These are phyloP conservation scores for Cinnamomum micranthum DNA, from an alignment of 164 flowering plant species.

Conservation along the genomic window DNA sequence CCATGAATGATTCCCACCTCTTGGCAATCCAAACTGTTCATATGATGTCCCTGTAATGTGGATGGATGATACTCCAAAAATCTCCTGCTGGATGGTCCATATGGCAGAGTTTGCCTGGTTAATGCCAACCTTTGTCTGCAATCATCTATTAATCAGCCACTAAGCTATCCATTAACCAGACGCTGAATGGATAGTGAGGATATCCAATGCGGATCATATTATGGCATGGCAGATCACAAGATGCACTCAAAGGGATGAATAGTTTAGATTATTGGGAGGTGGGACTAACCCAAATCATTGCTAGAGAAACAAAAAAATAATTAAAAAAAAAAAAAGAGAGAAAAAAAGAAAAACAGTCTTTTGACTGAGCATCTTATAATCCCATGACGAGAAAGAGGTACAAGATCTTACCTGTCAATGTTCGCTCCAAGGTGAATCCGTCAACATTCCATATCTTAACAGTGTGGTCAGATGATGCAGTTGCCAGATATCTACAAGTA, in stretches of 20 bases:
- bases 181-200: background rate
- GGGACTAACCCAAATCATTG: background rate
- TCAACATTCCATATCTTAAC: slow-evolving; percentile 99
- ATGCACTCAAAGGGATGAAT: background rate
- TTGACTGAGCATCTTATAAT: background rate
- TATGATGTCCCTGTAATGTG: background rate
- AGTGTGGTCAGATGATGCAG: slow-evolving; percentile 91
- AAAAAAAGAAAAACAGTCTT: too few species aligned
- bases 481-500: slow-evolving; percentile 72
- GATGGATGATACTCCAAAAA: background rate
- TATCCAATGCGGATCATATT: slow-evolving; percentile 21
- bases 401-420: slow-evolving; percentile 55
- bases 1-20: too few species aligned
- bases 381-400: background rate
- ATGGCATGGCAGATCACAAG: background rate
- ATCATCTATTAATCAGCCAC: too few species aligned
- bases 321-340: background rate
- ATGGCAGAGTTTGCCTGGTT: background rate
- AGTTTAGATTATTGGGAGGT: background rate
- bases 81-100: background rate
- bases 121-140: background rate
- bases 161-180: background rate
- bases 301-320: background rate
- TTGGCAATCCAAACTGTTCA: too few species aligned
- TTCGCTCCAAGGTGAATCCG: slow-evolving; percentile 85